phyloP scores from a whole-genome alignment of 2,329 filamentous ascomycete species.

The Hysterium pulicare region DNA sequence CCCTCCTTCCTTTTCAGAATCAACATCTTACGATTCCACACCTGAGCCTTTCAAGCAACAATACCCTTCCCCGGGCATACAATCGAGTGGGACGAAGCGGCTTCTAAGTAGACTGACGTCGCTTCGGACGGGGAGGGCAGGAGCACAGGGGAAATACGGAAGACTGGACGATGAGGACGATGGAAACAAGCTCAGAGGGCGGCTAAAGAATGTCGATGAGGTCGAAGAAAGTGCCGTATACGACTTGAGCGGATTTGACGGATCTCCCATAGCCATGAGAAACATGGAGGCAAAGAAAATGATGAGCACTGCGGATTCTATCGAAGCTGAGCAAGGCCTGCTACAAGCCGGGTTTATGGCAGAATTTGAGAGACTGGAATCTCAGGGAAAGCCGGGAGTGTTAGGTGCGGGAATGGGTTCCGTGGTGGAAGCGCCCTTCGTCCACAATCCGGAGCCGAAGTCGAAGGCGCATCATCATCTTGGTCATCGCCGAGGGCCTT shows the following conservation, averaged over 20 bases:
- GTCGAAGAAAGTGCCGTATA: constrained; percentile 25
- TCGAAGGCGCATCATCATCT: constrained; percentile 10
- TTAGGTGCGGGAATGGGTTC: constrained; percentile 37
- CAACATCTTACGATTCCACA: constrained; percentile 27
- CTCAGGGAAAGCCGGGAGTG: constrained; percentile 11
- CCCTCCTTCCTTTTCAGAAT: constrained; percentile 27
- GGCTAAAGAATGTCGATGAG: constrained; percentile 26
- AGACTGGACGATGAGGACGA: constrained; percentile 33
- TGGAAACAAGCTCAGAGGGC: constrained; percentile 5
- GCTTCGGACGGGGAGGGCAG: constrained; percentile 17
- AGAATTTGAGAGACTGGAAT: constrained; percentile 34
- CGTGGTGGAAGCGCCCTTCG: constrained; percentile 34
- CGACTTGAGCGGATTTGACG: constrained; percentile 27
- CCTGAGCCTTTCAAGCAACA: constrained; percentile 18
- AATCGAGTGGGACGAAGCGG: constrained; percentile 23
- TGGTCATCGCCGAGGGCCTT: constrained; percentile 19
- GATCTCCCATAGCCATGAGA: constrained; percentile 23
- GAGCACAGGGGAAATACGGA: constrained; percentile 20
- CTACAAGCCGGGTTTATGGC: constrained; percentile 29
- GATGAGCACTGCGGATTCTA: constrained; percentile 12
- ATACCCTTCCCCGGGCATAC: constrained; percentile 13
- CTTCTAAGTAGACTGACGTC: constrained; percentile 31
- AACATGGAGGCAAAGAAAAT: constrained; percentile 15
- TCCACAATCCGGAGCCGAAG: constrained; percentile 13
- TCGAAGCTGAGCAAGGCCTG: constrained; percentile 19